Evolutionary conservation across 1,284 basidiomycete genomes (phyloP).

Genomic region (Mycena sp.): DNA sequence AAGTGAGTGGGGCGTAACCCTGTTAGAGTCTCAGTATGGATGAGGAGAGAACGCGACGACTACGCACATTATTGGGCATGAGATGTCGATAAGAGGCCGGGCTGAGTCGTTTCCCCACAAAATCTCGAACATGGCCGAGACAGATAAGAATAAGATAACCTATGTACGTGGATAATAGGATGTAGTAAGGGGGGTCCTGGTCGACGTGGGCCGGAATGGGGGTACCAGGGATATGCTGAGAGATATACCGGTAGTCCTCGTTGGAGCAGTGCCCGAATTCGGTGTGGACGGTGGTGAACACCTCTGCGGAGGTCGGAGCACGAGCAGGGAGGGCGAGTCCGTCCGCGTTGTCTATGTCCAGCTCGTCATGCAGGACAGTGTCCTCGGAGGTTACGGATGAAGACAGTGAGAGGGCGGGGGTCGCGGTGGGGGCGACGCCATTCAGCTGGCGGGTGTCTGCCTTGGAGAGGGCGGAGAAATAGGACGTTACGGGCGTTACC

Average conservation of each 20-base stretch:
- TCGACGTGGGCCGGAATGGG: slow-evolving; percentile 62
- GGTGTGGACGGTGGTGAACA: slow-evolving; percentile 80
- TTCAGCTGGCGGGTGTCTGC: slow-evolving; percentile 6
- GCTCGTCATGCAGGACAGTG: slow-evolving; percentile 58
- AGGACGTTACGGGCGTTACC: slow-evolving; percentile 10
- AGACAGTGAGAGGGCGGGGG: slow-evolving; percentile 61
- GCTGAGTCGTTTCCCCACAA: slow-evolving; percentile 89
- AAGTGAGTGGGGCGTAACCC: slow-evolving; percentile 97
- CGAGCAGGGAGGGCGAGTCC: slow-evolving; percentile 65
- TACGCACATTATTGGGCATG: slow-evolving; percentile 76
- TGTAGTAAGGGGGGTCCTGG: slow-evolving; percentile 81
- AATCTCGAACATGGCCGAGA: slow-evolving; percentile 95
- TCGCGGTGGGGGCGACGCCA: slow-evolving; percentile 9
- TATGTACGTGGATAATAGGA: slow-evolving; percentile 92
- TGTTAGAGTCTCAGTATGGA: slow-evolving; percentile 44
- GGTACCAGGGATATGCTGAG: slow-evolving; percentile 64
- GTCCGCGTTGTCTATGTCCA: slow-evolving; percentile 51
- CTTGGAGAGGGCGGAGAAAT: slow-evolving; percentile 20
- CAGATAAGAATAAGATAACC: slow-evolving; percentile 88
- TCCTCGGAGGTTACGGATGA: slow-evolving; percentile 73
- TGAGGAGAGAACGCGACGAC: background rate
- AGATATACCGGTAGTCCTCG: slow-evolving; percentile 74
- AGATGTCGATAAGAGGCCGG: slow-evolving; percentile 83
- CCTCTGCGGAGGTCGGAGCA: slow-evolving; percentile 74
- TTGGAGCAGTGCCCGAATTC: slow-evolving; percentile 92